phyloP scores from a whole-genome alignment of 169 alveolate genomes.

The Cryptosporidium parvum region DNA sequence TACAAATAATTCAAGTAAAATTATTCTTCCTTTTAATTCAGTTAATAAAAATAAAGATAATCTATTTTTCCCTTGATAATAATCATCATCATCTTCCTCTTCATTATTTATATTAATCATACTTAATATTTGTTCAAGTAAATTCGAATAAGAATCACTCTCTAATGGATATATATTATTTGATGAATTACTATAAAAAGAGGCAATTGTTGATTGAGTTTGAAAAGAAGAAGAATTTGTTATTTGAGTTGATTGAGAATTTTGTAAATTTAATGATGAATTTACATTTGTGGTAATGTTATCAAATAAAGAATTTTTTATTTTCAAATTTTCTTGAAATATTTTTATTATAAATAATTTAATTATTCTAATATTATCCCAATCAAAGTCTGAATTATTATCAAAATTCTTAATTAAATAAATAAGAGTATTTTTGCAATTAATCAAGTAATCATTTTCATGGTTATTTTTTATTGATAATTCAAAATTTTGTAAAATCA shows the following conservation, averaged over 20 bases:
- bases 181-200: slow-evolving; percentile 10
- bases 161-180: neutral
- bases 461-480: neutral
- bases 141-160: slow-evolving; percentile 5
- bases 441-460: neutral
- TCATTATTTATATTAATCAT: neutral
- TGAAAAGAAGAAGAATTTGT: slow-evolving; percentile 47
- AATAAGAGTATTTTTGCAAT: neutral
- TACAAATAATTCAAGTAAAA: slow-evolving; percentile 14
- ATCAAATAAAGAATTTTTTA: neutral
- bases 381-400: neutral
- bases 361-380: slow-evolving; percentile 48
- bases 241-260: slow-evolving; percentile 45
- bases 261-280: neutral
- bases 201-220: slow-evolving; percentile 60
- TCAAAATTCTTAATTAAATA: slow-evolving; percentile 25
- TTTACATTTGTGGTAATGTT: neutral
- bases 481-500: slow-evolving; percentile 31
- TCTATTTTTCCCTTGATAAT: slow-evolving; percentile 9
- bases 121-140: slow-evolving; percentile 9
- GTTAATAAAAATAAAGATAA: slow-evolving; percentile 1
- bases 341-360: neutral
- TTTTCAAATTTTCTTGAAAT: neutral
- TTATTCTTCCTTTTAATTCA: slow-evolving; percentile 46
- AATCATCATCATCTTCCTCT: slow-evolving; percentile 19